Percentiles rank a stretch among this genome's conserved stretches.
Conservation (phyloP, 2,329 filamentous ascomycete species). For the Fusarium euwallaceae region DNA sequence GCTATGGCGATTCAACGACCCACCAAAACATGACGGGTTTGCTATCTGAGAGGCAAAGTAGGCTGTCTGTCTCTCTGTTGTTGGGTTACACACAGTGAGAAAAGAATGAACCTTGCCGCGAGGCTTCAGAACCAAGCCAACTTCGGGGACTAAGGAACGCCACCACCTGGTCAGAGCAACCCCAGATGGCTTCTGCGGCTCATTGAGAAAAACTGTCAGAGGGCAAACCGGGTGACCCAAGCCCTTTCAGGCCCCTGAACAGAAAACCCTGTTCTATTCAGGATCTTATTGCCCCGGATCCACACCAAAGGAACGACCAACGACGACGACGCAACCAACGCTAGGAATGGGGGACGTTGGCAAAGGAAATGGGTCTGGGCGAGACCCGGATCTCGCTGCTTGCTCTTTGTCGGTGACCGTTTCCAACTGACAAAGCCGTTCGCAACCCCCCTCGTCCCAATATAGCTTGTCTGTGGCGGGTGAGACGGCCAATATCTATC, state of each 20-base stretch:
- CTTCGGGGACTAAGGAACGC: conserved; percentile 26
- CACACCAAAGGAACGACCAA: conserved; percentile 22
- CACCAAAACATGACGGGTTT: conserved; percentile 65
- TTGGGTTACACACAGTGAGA: conserved; percentile 13
- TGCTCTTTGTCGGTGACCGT: conserved; percentile 30
- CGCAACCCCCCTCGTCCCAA: conserved; percentile 13
- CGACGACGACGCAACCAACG: conserved; percentile 21
- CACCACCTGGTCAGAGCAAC: conserved; percentile 27
- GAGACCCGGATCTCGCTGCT: conserved; percentile 27
- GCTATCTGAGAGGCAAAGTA: conserved; percentile 55
- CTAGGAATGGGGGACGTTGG: conserved; percentile 16
- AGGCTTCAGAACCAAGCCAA: conserved; percentile 31
- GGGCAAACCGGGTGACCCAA: conserved; percentile 11
- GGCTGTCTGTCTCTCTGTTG: conserved; percentile 23
- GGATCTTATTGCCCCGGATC: conserved; percentile 16
- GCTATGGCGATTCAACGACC: conserved; percentile 83
- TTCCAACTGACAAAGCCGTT: conserved; percentile 41
- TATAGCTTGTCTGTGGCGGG: conserved; percentile 18
- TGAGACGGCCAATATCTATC: conserved; percentile 33
- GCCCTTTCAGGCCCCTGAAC: conserved; percentile 19
- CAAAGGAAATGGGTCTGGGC: conserved; percentile 12
- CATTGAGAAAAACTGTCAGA: conserved; percentile 12
- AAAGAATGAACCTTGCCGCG: conserved; percentile 13
- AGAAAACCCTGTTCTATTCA: conserved; percentile 17
- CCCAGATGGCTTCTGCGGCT: conserved; percentile 17